These are phyloP conservation scores for Sicyos baderoa DNA, from an alignment of 306 rosid genomes.

Conservation along the genomic window DNA sequence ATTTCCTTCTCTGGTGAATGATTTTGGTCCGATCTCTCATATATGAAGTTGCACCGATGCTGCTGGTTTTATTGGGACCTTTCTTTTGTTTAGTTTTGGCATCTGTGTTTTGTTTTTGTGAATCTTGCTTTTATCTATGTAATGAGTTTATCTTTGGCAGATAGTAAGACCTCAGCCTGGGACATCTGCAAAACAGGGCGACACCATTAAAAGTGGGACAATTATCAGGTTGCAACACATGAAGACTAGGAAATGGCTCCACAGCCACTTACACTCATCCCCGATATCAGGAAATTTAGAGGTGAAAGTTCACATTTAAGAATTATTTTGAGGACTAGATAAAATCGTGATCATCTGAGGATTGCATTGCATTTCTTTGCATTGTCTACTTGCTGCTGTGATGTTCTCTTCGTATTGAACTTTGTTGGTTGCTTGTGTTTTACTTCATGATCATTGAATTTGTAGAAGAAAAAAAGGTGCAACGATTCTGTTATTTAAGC, in stretches of 20 bases:
- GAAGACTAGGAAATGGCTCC: constrained; percentile 97
- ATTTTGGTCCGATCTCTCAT: too few relatives aligned
- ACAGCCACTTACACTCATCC: constrained; percentile 92
- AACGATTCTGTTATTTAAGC: not conserved
- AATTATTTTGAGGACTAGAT: not conserved
- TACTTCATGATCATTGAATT: too few relatives aligned
- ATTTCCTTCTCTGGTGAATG: too few relatives aligned
- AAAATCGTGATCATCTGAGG: not conserved
- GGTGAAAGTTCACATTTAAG: constrained; percentile 24
- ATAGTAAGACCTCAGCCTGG: constrained; percentile 62
- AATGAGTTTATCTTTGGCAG: constrained; percentile 32
- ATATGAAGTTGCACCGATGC: too few relatives aligned
- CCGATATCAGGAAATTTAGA: constrained; percentile 90
- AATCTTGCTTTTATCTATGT: too few relatives aligned
- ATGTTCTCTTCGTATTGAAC: not conserved
- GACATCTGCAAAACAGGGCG: constrained; percentile 83
- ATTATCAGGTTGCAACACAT: constrained; percentile 85
- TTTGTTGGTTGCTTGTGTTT: not conserved
- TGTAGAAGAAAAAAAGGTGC: too few relatives aligned
- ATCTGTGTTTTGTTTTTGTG: too few relatives aligned
- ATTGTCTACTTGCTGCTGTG: not conserved
- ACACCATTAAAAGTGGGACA: constrained; percentile 65
- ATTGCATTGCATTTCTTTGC: not conserved
- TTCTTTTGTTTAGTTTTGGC: too few relatives aligned
- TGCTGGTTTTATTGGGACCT: too few relatives aligned